Base-by-base conservation (phyloP, 2,329 filamentous ascomycete genomes). In the Keithomyces neogunnii region DNA sequence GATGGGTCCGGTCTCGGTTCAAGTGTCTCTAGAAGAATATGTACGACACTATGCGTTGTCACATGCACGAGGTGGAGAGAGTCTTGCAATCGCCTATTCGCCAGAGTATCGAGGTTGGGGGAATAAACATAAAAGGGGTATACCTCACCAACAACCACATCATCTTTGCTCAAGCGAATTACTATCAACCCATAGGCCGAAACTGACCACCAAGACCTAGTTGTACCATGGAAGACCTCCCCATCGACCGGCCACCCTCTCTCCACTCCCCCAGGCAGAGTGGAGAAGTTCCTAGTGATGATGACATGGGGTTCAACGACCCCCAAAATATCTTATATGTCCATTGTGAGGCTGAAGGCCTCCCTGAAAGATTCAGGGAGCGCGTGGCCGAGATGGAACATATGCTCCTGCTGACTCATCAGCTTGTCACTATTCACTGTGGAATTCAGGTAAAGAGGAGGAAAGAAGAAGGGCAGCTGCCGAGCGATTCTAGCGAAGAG, bases 361-460 rank as follows among this genome's bases (percentile, higher is more conserved):
- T 50, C 8, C 9, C 7, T 9, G 28, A 45, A 8, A 47, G 38
- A 39, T 52, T 48, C 45, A 48, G 31, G 19, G 38, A 36, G 3
- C 50, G 50, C 8, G 28, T 49, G 19, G 26, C 10, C 4, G 40
- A 52, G 50, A 45, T 52, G 1, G 50, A 52, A 36, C 50, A 52
- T n/a, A 52, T 52, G 50, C 39, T 48, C 31, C 36, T 44, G 32
- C 28, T 52, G 45, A 52, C 50, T 28, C 50, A 52, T 30, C 50
- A 52, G 50, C 45, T 52, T 3, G 45, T 38, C 13, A 52, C 50
- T 5, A 52, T 52, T 45, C 50, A 52, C 39, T 29, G 29, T 9
- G 50, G 50, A 5, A 45, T 48, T 7, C 50, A 52, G 31, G 45
- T 48, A 5, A 52, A 44, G 50, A 31, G 42, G 31, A 29, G 50